Evolutionary conservation across 2,329 filamentous ascomycete species (phyloP).

Genomic region (Seiridium cupressi): DNA sequence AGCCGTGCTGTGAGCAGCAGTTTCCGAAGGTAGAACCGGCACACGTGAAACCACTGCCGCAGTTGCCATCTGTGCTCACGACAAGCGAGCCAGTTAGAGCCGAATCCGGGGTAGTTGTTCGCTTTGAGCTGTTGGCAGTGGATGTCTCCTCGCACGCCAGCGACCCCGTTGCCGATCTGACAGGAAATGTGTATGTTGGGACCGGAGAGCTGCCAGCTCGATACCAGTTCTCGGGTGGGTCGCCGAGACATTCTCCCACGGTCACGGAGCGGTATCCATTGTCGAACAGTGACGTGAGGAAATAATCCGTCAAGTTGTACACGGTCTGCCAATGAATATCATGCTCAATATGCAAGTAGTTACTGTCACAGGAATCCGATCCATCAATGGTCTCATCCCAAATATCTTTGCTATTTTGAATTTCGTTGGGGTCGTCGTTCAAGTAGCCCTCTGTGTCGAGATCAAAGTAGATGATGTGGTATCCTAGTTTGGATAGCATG

Average conservation of each 20-base stretch:
- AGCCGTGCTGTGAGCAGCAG: constrained; percentile 30
- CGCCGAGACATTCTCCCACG: constrained; percentile 54
- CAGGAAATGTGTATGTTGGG: constrained; percentile 23
- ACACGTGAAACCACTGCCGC: constrained; percentile 25
- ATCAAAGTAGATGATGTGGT: constrained; percentile 29
- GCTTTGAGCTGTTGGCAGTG: background rate
- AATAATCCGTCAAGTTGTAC: constrained; percentile 44
- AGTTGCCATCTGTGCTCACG: constrained; percentile 25
- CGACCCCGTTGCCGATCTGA: constrained; percentile 25
- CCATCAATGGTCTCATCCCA: constrained; percentile 32
- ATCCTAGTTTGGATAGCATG: constrained; percentile 25
- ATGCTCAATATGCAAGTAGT: constrained; percentile 38
- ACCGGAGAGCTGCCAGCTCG: constrained; percentile 30
- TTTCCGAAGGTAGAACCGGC: constrained; percentile 26
- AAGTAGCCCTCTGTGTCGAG: constrained; percentile 31
- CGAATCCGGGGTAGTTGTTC: constrained; percentile 12
- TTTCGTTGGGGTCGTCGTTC: constrained; percentile 26
- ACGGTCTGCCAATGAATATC: constrained; percentile 46
- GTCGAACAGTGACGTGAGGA: constrained; percentile 37
- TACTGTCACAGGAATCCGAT: constrained; percentile 24
- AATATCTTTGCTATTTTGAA: constrained; percentile 33
- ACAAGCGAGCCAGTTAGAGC: constrained; percentile 17
- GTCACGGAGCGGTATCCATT: constrained; percentile 47
- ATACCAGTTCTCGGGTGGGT: constrained; percentile 52
- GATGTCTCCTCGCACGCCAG: constrained; percentile 18